phyloP scores from a whole-genome alignment of 2,329 filamentous ascomycete genomes.

The Tympanopsis confertula region DNA sequence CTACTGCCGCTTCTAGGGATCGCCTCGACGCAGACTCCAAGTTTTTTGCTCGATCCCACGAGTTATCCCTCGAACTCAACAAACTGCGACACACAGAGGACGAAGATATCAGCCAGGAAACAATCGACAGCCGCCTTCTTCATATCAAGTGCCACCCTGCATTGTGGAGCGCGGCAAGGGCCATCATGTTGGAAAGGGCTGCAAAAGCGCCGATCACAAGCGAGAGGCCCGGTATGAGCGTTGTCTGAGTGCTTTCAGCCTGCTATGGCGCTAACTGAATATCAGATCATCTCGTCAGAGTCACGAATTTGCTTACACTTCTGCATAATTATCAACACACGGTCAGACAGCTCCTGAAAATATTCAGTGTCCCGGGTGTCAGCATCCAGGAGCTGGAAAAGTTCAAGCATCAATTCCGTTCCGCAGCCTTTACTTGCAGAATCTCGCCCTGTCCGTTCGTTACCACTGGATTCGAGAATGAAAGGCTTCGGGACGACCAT shows the following conservation, averaged over 20 bases:
- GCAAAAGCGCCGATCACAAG: too few species aligned
- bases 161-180: too few species aligned
- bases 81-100: background rate
- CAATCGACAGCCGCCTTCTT: background rate
- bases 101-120: background rate
- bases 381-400: constrained; percentile 5
- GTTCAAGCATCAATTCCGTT: constrained; percentile 6
- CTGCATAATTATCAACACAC: constrained; percentile 5
- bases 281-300: background rate
- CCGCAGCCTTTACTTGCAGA: constrained; percentile 6
- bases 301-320: background rate
- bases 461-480: constrained; percentile 7
- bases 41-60: background rate
- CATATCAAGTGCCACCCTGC: too few species aligned
- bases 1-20: background rate
- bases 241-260: background rate
- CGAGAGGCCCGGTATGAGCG: background rate
- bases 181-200: too few species aligned
- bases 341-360: constrained; percentile 3
- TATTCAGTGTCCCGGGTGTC: constrained; percentile 2
- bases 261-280: background rate
- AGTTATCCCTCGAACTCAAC: background rate
- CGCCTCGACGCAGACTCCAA: background rate
- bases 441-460: constrained; percentile 7
- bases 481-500: constrained; percentile 5